These are phyloP conservation scores for Beauveria varroae DNA, from an alignment of 2,329 filamentous ascomycete genomes.

Conservation along the genomic window DNA sequence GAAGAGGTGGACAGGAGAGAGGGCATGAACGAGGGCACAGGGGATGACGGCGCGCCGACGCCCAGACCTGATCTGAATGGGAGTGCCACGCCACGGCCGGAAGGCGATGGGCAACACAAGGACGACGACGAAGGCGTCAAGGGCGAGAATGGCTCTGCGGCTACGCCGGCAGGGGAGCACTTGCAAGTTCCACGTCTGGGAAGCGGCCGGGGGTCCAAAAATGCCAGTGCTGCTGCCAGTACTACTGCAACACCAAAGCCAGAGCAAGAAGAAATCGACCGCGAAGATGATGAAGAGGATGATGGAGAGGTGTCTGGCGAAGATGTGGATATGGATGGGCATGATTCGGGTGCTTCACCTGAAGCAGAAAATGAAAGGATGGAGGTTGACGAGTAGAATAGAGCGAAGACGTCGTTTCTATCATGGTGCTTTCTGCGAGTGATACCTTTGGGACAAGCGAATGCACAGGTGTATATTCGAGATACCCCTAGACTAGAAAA, in stretches of 20 bases:
- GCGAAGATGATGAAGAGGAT: conserved; percentile 35
- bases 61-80: conserved; percentile 43
- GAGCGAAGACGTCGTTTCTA: conserved; percentile 10
- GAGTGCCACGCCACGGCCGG: conserved; percentile 43
- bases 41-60: conserved; percentile 48
- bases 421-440: not conserved
- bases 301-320: conserved; percentile 44
- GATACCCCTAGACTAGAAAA: conserved; percentile 14
- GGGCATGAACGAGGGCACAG: conserved; percentile 65
- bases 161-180: conserved; percentile 15
- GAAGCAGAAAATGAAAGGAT: conserved; percentile 45
- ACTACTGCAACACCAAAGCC: conserved; percentile 20
- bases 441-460: not conserved
- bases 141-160: conserved; percentile 26
- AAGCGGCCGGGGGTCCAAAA: conserved; percentile 18
- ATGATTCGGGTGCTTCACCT: conserved; percentile 19
- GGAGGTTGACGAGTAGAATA: conserved; percentile 47
- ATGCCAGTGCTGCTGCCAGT: conserved; percentile 21
- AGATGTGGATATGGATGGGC: not conserved
- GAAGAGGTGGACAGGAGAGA: conserved; percentile 86
- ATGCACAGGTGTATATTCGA: conserved; percentile 12
- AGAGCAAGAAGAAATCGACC: conserved; percentile 4
- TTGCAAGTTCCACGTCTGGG: conserved; percentile 14
- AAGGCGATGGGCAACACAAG: conserved; percentile 25
- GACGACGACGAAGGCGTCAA: conserved; percentile 18